Conservation (phyloP, 495 filamentous ascomycete genomes). For the Penicillium malachiteum region DNA sequence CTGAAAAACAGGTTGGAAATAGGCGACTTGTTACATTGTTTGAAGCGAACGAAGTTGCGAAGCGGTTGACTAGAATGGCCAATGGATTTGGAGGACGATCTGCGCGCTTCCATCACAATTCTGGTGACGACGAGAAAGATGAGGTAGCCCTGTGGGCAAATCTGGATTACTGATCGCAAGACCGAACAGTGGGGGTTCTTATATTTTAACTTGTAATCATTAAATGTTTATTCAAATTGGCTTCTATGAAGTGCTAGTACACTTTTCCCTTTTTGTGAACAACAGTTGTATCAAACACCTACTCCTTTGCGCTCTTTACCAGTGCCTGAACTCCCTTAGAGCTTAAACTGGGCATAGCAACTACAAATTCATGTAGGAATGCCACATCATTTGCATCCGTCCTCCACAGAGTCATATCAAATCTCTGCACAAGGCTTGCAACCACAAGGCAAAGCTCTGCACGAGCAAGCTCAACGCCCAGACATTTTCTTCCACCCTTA, state of each 20-base stretch:
- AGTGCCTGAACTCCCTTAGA: conserved; percentile 17
- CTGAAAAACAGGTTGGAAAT: conserved; percentile 31
- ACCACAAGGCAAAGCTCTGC: conserved; percentile 27
- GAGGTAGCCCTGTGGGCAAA: too few species aligned
- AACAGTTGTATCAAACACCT: too few species aligned
- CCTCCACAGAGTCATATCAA: conserved; percentile 27
- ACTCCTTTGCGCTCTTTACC: too few species aligned
- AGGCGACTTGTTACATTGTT: conserved; percentile 63
- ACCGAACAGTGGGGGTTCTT: too few species aligned
- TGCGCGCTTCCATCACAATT: too few species aligned
- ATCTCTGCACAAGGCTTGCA: conserved; percentile 18
- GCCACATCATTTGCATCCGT: conserved; percentile 27
- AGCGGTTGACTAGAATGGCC: conserved; percentile 49
- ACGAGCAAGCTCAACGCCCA: conserved; percentile 26
- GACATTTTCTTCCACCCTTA: conserved; percentile 25
- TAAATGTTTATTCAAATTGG: too few species aligned
- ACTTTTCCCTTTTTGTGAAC: too few species aligned
- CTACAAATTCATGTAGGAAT: conserved; percentile 36
- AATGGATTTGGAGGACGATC: conserved; percentile 18
- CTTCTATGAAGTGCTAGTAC: too few species aligned
- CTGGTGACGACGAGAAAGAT: too few species aligned
- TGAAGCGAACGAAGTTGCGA: conserved; percentile 73
- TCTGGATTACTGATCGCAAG: too few species aligned
- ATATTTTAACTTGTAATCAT: too few species aligned
- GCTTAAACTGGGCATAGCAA: conserved; percentile 29